A percentile compares a stretch with the other conserved stretches of the same genome.
These are phyloP conservation scores for Penicillium canescens DNA, from an alignment of 495 filamentous ascomycete species.

Conservation along the genomic window DNA sequence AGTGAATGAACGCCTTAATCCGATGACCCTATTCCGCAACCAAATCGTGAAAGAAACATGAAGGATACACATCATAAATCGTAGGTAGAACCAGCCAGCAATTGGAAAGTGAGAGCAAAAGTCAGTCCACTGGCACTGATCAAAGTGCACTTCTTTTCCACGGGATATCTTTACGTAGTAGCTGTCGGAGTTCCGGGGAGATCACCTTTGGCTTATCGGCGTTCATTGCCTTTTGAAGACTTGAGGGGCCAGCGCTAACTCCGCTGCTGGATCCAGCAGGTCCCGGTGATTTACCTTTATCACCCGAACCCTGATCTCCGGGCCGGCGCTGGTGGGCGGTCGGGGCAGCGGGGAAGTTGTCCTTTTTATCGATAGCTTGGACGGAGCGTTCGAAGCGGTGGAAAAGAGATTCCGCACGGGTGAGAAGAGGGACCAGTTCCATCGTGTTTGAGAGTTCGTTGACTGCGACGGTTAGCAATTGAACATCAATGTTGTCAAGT, in stretches of 20 bases:
- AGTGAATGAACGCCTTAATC: too few species aligned
- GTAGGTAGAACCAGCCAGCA: too few species aligned
- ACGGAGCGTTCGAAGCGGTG: constrained; percentile 82
- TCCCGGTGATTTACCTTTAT: constrained; percentile 37
- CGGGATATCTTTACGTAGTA: constrained; percentile 71
- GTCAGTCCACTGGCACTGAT: neutral
- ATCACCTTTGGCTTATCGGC: constrained; percentile 63
- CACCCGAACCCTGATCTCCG: constrained; percentile 9
- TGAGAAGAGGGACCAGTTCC: constrained; percentile 78
- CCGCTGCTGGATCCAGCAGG: constrained; percentile 29
- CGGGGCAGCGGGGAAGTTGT: constrained; percentile 72
- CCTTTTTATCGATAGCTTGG: constrained; percentile 83
- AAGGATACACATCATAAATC: too few species aligned
- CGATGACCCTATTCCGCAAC: too few species aligned
- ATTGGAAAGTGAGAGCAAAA: neutral
- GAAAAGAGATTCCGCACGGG: constrained; percentile 86
- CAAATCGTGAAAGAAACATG: too few species aligned
- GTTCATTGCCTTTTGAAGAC: constrained; percentile 18
- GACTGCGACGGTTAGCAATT: constrained; percentile 42
- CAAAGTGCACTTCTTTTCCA: constrained; percentile 24
- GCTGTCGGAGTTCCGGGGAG: constrained; percentile 72
- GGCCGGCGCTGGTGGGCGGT: constrained; percentile 53
- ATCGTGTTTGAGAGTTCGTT: constrained; percentile 95
- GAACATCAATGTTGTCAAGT: neutral
- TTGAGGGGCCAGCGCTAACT: constrained; percentile 18